Conservation (phyloP, 2,329 filamentous ascomycete genomes). For the Trichoderma sp. region DNA sequence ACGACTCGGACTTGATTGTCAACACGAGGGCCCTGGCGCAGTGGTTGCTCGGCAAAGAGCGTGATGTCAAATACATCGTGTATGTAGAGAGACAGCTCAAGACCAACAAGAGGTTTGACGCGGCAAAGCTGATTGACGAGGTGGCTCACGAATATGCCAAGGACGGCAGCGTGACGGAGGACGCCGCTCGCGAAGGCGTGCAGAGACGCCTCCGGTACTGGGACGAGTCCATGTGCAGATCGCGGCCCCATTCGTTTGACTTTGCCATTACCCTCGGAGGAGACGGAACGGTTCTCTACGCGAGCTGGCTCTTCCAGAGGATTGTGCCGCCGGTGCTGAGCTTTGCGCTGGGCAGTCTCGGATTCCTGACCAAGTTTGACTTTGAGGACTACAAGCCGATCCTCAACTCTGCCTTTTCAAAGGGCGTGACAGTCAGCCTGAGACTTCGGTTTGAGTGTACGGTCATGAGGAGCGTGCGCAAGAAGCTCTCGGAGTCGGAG, state of each 20-base stretch:
- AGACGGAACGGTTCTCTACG: slow-evolving; percentile 95
- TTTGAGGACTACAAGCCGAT: slow-evolving; percentile 73
- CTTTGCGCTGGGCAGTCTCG: slow-evolving; percentile 87
- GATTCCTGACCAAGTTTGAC: slow-evolving; percentile 96
- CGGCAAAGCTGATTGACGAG: slow-evolving; percentile 65
- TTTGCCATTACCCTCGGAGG: slow-evolving; percentile 91
- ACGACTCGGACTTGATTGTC: slow-evolving; percentile 76
- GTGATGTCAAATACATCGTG: slow-evolving; percentile 70
- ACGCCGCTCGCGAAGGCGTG: slow-evolving; percentile 41
- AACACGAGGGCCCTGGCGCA: slow-evolving; percentile 75
- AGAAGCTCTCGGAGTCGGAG: slow-evolving; percentile 34
- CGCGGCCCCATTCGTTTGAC: slow-evolving; percentile 84
- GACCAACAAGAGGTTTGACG: slow-evolving; percentile 72
- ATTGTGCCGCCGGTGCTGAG: slow-evolving; percentile 92
- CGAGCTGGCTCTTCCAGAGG: slow-evolving; percentile 94
- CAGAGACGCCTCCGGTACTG: slow-evolving; percentile 72
- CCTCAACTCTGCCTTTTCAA: slow-evolving; percentile 69
- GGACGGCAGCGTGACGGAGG: slow-evolving; percentile 38
- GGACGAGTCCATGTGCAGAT: slow-evolving; percentile 75
- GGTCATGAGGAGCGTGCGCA: slow-evolving; percentile 75
- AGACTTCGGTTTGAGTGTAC: slow-evolving; percentile 90
- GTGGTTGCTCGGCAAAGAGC: slow-evolving; percentile 77
- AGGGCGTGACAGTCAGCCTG: slow-evolving; percentile 86
- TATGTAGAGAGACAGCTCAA: slow-evolving; percentile 79
- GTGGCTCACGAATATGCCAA: slow-evolving; percentile 49